Evolutionary conservation across 208 protist genomes (phyloP).

Genomic region (Wallacemonas sp.): DNA sequence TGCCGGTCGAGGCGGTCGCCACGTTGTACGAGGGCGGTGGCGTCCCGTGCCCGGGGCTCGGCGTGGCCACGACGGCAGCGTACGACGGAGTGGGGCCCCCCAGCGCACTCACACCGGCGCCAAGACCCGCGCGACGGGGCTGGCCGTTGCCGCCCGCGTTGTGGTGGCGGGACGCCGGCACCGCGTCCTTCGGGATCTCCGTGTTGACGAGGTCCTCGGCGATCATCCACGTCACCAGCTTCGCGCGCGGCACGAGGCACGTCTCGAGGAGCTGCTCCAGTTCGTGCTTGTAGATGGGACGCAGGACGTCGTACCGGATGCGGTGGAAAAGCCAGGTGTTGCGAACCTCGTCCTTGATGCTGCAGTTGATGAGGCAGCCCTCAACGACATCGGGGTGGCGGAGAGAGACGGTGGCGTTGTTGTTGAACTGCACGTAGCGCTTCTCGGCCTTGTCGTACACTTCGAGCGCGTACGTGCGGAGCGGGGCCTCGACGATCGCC

Average conservation of each 20-base stretch:
- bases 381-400: slow-evolving; percentile 69
- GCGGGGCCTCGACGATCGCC: slow-evolving; percentile 24
- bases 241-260: slow-evolving; percentile 66
- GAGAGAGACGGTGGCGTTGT: slow-evolving; percentile 63
- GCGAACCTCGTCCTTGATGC: slow-evolving; percentile 42
- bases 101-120: slow-evolving; percentile 1
- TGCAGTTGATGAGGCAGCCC: slow-evolving; percentile 78
- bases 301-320: slow-evolving; percentile 71
- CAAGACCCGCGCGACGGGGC: background rate
- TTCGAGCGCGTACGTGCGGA: slow-evolving; percentile 67
- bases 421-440: slow-evolving; percentile 74
- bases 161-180: background rate
- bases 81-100: slow-evolving; percentile 29
- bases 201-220: slow-evolving; percentile 49
- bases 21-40: slow-evolving; percentile 16
- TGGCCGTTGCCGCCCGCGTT: slow-evolving; percentile 9
- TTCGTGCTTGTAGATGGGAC: slow-evolving; percentile 73
- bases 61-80: background rate
- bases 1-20: slow-evolving; percentile 2
- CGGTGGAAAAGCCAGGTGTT: slow-evolving; percentile 58
- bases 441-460: slow-evolving; percentile 85
- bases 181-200: slow-evolving; percentile 27
- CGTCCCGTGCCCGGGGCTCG: background rate
- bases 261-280: slow-evolving; percentile 60
- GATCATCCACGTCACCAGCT: slow-evolving; percentile 70